phyloP scores from a whole-genome alignment of 331 rosid species.

The Quercus lobata region DNA sequence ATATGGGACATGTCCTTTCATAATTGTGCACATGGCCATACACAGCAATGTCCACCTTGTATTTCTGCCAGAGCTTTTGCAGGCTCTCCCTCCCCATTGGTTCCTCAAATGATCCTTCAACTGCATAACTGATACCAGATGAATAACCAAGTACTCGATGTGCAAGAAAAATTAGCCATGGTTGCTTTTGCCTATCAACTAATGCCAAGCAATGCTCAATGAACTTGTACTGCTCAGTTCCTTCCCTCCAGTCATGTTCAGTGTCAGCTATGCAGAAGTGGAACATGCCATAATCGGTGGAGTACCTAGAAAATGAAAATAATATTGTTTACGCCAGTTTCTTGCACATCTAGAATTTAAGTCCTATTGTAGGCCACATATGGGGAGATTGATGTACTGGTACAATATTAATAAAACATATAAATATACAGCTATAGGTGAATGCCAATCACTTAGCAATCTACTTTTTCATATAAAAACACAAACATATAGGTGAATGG shows the following conservation, averaged over 20 bases:
- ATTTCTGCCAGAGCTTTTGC: conserved; percentile 84
- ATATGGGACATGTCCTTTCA: conserved; percentile 87
- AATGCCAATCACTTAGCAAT: not conserved
- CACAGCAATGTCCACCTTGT: conserved; percentile 84
- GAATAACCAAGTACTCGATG: conserved; percentile 95
- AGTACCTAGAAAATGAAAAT: conserved; percentile 51
- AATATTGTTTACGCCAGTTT: not conserved
- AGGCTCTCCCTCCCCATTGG: conserved; percentile 94
- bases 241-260: conserved; percentile 92
- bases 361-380: too few species aligned
- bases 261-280: conserved; percentile 88
- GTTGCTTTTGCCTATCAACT: conserved; percentile 91
- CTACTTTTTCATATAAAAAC: not conserved
- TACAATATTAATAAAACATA: not conserved
- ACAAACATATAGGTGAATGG: too few species aligned
- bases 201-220: conserved; percentile 77
- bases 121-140: conserved; percentile 66
- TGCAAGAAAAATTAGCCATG: conserved; percentile 85
- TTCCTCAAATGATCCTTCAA: conserved; percentile 83
- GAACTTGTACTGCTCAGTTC: conserved; percentile 77
- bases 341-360: not conserved
- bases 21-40: conserved; percentile 92
- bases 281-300: conserved; percentile 84
- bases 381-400: too few species aligned
- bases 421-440: not conserved